Percentiles rank a stretch among this genome's conserved stretches.
phyloP scores from a whole-genome alignment of 148 eudicot genomes.

The Diospyros lotus region DNA sequence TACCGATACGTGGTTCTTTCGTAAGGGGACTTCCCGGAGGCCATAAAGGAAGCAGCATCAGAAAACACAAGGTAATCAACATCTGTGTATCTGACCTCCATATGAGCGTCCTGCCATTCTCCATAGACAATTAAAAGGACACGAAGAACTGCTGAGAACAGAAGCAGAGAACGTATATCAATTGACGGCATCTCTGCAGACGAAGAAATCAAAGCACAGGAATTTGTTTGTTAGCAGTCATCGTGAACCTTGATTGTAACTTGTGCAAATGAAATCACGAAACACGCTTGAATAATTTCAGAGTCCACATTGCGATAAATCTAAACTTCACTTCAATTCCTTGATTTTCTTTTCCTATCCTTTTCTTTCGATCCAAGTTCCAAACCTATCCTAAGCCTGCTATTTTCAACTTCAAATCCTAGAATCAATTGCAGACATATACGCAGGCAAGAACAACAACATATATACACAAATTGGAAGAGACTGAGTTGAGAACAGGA shows the following conservation, averaged over 20 bases:
- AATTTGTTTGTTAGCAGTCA: background rate
- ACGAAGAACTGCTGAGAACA: slow-evolving; percentile 66
- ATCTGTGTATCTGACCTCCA: slow-evolving; percentile 97
- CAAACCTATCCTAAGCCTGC: too few relatives aligned
- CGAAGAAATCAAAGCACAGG: background rate
- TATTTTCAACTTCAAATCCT: too few relatives aligned
- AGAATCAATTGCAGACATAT: too few relatives aligned
- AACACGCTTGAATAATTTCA: background rate
- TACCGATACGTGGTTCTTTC: slow-evolving; percentile 82
- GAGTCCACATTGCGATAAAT: background rate
- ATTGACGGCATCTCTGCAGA: slow-evolving; percentile 33
- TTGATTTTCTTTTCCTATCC: too few relatives aligned
- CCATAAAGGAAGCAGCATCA: slow-evolving; percentile 87
- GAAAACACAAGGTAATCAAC: slow-evolving; percentile 91
- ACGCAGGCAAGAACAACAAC: too few relatives aligned
- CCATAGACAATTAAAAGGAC: slow-evolving; percentile 69
- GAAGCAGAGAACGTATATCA: slow-evolving; percentile 45
- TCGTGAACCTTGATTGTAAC: background rate
- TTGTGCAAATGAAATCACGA: background rate
- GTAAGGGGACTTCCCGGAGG: slow-evolving; percentile 76
- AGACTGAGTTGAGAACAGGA: too few relatives aligned
- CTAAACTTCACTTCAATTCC: too few relatives aligned
- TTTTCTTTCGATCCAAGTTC: too few relatives aligned
- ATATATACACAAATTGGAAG: too few relatives aligned
- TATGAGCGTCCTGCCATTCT: slow-evolving; percentile 94